phyloP scores from a whole-genome alignment of 352 stramenopile species.

The Phytophthora pseudosyringae region DNA sequence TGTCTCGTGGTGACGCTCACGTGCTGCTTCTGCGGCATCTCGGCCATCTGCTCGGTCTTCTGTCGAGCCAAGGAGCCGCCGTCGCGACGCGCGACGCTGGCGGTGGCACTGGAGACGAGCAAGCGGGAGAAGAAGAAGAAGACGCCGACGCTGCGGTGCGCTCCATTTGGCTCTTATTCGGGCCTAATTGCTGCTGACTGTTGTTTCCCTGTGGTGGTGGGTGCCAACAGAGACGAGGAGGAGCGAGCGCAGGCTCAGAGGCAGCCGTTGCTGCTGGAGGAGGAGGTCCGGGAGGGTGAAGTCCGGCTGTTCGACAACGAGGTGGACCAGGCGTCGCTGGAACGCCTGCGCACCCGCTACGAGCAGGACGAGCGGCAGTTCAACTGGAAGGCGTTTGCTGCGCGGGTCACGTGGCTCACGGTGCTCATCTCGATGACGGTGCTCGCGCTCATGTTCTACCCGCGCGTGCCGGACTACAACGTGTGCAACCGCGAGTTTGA shows the following conservation, averaged over 20 bases:
- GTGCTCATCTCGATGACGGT: conserved; percentile 67
- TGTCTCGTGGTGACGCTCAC: conserved; percentile 83
- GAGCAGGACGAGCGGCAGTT: conserved; percentile 55
- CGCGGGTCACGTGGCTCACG: conserved; percentile 60
- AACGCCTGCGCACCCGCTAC: conserved; percentile 53
- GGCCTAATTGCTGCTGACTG: conserved; percentile 2
- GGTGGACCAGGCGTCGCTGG: conserved; percentile 57
- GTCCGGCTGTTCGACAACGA: conserved; percentile 68
- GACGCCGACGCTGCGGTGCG: conserved; percentile 20
- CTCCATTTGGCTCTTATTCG: not conserved
- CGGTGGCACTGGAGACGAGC: conserved; percentile 25
- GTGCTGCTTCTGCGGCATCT: conserved; percentile 82
- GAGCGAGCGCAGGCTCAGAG: conserved; percentile 43
- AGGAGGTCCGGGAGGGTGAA: conserved; percentile 55
- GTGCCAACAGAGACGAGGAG: conserved; percentile 39
- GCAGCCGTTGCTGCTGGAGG: conserved; percentile 59
- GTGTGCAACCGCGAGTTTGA: conserved; percentile 91
- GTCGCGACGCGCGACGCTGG: conserved; percentile 28
- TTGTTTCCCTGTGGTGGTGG: not conserved
- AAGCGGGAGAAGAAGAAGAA: conserved; percentile 51
- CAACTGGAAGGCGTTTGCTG: conserved; percentile 58
- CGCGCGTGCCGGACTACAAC: conserved; percentile 88
- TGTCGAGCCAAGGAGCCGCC: conserved; percentile 37
- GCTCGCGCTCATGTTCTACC: conserved; percentile 88
- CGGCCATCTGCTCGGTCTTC: conserved; percentile 81